Evolutionary conservation across 306 rosid species (phyloP), one percentile per base, ranked within the genome.

Genomic region (Dryas octopetala): DNA sequence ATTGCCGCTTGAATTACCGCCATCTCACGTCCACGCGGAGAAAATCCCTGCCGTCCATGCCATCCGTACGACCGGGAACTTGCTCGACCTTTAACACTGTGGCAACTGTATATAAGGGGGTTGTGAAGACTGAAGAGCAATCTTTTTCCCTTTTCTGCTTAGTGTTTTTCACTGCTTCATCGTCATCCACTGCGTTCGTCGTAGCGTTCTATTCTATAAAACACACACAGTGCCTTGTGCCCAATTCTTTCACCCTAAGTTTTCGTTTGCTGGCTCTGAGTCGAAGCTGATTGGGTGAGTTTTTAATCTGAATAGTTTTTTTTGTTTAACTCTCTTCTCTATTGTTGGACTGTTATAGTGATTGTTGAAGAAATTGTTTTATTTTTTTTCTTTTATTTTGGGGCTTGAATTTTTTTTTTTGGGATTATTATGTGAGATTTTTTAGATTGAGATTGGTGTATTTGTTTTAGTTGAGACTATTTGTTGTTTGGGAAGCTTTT

Each of bases 31-130:
- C 66, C 16, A 17, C 49, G 19, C 40, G 50, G 50, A 59, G 11
- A 16, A 41, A 71, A 78, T 81, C 81, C 1, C 9, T 49, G 8
- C 79, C 83, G 5, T 71, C 65, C 75, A 23, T 3, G 28, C 0
- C 12, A 3, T 38, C 78, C 45, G 78, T 51, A 74, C 74, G 41
- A 12, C 4, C 13, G 15, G 26, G 41, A 49, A 74, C 64, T 40
- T 72, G 81, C 58, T 79, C 79, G 78, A 78, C 45, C 68, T 83
- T 66, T 85, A 80, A 83, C 68, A 71, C 47, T 15, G 47, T 26
- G 55, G 78, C 68, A 82, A 90, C 83, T 74, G 76, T 87, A 83
- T 88, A 83, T 81, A 84, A 44, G 66, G 79, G 73, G 62, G 76
- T 69, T 65, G 74, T 80, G 71, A 72, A 78, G 77, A 1, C 23